These are phyloP conservation scores for Aureobasidium vineae DNA, from an alignment of 2,329 filamentous ascomycete genomes.

Conservation along the genomic window DNA sequence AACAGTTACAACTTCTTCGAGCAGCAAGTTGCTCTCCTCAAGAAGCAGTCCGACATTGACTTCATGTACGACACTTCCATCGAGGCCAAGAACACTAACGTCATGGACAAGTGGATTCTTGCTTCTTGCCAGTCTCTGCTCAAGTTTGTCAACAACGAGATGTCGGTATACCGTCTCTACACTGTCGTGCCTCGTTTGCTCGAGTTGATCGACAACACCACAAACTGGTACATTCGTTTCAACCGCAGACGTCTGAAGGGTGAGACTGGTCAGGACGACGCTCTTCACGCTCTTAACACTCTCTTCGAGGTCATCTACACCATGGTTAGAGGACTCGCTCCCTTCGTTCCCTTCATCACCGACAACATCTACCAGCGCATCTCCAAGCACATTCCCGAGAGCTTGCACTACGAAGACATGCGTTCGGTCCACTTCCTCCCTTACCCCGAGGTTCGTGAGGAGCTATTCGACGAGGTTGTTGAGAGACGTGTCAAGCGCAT, in stretches of 20 bases:
- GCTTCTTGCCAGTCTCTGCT: conserved; percentile 88
- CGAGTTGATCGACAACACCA: conserved; percentile 80
- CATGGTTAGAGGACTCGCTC: conserved; percentile 80
- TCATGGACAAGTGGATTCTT: conserved; percentile 95
- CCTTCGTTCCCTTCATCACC: conserved; percentile 93
- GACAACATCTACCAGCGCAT: conserved; percentile 91
- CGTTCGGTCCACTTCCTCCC: conserved; percentile 89
- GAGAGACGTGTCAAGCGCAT: conserved; percentile 86
- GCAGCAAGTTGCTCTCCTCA: conserved; percentile 78
- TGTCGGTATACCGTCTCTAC: conserved; percentile 71
- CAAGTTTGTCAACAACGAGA: conserved; percentile 89
- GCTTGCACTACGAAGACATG: conserved; percentile 64
- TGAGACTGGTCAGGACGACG: conserved; percentile 81
- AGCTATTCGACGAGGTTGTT: conserved; percentile 81
- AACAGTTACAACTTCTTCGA: conserved; percentile 98
- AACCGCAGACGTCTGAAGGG: conserved; percentile 90
- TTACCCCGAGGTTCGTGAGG: conserved; percentile 84
- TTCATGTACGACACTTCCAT: conserved; percentile 75
- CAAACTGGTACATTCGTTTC: conserved; percentile 99
- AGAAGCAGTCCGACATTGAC: conserved; percentile 77
- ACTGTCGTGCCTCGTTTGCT: conserved; percentile 81
- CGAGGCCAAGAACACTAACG: conserved; percentile 76
- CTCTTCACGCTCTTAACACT: conserved; percentile 85
- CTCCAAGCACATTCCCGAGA: conserved; percentile 74
- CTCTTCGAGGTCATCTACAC: conserved; percentile 93